Conservation (phyloP, 257 asterid species). For the Phtheirospermum japonicum region DNA sequence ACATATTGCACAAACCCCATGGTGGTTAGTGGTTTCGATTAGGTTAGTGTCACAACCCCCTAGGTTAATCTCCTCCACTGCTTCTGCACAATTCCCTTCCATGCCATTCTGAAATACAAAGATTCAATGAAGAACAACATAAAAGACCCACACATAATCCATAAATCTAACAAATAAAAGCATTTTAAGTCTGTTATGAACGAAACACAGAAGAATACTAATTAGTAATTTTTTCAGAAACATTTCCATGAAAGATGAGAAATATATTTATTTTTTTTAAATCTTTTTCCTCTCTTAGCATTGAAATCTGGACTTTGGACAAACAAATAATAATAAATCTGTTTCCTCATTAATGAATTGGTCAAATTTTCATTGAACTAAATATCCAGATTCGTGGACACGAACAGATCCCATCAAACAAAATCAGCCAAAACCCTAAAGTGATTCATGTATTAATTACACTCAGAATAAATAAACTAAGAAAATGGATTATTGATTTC, state of each 20-base stretch:
- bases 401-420: conserved; percentile 13
- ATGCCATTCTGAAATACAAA: conserved; percentile 35
- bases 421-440: conserved; percentile 16
- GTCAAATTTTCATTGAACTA: conserved; percentile 1
- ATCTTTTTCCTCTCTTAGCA: not conserved
- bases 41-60: too few relatives aligned
- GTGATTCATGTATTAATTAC: conserved; percentile 1
- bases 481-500: not conserved
- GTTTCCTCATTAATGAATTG: conserved; percentile 4
- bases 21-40: conserved; percentile 37
- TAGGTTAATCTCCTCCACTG: conserved; percentile 32
- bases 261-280: not conserved
- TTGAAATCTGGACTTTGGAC: not conserved
- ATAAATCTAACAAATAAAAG: conserved; percentile 5
- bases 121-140: conserved; percentile 12
- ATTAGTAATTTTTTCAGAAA: not conserved
- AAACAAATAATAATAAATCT: conserved; percentile 8
- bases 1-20: conserved; percentile 79
- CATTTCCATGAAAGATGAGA: not conserved
- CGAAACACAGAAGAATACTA: too few relatives aligned
- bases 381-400: not conserved
- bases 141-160: not conserved
- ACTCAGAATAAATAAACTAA: not conserved
- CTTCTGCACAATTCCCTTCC: conserved; percentile 34
- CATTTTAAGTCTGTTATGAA: not conserved